Percentiles rank a stretch among this genome's conserved stretches.
Evolutionary conservation across 2,329 filamentous ascomycete species (phyloP).

Genomic region (Dactylellina parvicollis): DNA sequence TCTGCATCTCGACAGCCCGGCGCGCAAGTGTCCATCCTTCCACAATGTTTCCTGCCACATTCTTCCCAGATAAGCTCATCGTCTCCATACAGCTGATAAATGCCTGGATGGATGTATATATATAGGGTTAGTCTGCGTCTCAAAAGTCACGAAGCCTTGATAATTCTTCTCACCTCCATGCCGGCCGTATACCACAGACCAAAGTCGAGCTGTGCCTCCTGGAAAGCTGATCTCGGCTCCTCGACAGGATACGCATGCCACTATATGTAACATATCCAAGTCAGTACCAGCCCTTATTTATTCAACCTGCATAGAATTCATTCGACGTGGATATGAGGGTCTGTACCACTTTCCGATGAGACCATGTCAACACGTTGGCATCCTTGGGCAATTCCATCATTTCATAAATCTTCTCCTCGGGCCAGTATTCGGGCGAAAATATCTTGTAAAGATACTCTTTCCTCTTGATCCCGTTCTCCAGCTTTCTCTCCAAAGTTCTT

Average conservation of each 20-base stretch:
- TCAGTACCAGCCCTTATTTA: background rate
- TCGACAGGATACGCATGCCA: slow-evolving; percentile 89
- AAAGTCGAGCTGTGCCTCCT: slow-evolving; percentile 75
- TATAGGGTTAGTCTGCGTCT: slow-evolving; percentile 66
- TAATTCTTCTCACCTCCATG: slow-evolving; percentile 30
- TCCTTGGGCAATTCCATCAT: slow-evolving; percentile 58
- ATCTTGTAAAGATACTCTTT: slow-evolving; percentile 74
- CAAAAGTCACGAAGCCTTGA: background rate
- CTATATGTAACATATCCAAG: slow-evolving; percentile 60
- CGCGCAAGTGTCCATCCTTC: slow-evolving; percentile 66
- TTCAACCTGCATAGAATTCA: too few relatives aligned
- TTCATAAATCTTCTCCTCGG: slow-evolving; percentile 54
- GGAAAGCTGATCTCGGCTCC: slow-evolving; percentile 85
- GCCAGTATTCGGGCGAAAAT: slow-evolving; percentile 68
- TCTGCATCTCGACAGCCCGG: slow-evolving; percentile 21
- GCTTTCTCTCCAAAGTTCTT: slow-evolving; percentile 69
- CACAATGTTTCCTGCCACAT: slow-evolving; percentile 76
- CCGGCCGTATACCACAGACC: slow-evolving; percentile 77
- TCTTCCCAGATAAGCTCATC: slow-evolving; percentile 87
- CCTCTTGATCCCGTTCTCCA: slow-evolving; percentile 64
- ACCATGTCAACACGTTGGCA: slow-evolving; percentile 55
- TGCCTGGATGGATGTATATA: slow-evolving; percentile 65
- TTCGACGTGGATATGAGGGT: background rate
- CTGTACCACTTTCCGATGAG: slow-evolving; percentile 56
- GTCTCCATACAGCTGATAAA: slow-evolving; percentile 99